Base-by-base conservation (phyloP, 805 yeast genomes). In the Zygosaccharomyces bisporus region DNA sequence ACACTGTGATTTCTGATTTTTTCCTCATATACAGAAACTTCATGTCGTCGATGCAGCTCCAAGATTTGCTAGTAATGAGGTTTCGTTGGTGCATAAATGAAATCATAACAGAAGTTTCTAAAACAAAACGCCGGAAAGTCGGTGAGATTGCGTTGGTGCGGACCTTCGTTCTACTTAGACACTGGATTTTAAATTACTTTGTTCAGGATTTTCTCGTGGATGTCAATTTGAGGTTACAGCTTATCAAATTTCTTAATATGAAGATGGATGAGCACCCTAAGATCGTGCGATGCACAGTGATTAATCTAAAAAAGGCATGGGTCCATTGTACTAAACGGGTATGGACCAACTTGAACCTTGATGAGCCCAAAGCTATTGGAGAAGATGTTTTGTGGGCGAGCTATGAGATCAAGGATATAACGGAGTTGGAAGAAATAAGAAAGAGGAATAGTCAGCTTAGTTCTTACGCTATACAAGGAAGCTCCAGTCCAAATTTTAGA, bases 121-220 rank as follows among this genome's bases (percentile, higher is more conserved):
- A 13, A 17, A 24, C 30, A 20, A 29, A 37, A 9, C 54, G 57
- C n/a, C 57, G 57, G 8, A 73, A 72, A 47, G 58, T 74, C 3
- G 95, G 95, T 1, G 76, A 81, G 47, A 70, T 84, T 35, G 81
- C 83, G 1, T 69, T 86, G 9, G 75, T 90, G 29, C 73, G 98
- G 55, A 83, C 95, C 0, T 91, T 90, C 68, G 96, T 87, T 20
- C 81, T 85, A 21, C 55, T 93, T 34, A 77, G 97, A 57, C 95
- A 87, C 67, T 91, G 98, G 95, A 63, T 91, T 14, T 66, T 86
- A 47, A 91, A 90, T 63, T 90, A 86, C 62, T 93, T 88, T 56
- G 74, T 80, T 33, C 91, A 86, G 59, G 98, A 93, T 63, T 93
- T 90, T 60, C 68, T 83, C 19, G 64, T 75, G 12, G 71, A 76